Evolutionary conservation across 345 rosid genomes (phyloP).

Genomic region (Syzygium grande): DNA sequence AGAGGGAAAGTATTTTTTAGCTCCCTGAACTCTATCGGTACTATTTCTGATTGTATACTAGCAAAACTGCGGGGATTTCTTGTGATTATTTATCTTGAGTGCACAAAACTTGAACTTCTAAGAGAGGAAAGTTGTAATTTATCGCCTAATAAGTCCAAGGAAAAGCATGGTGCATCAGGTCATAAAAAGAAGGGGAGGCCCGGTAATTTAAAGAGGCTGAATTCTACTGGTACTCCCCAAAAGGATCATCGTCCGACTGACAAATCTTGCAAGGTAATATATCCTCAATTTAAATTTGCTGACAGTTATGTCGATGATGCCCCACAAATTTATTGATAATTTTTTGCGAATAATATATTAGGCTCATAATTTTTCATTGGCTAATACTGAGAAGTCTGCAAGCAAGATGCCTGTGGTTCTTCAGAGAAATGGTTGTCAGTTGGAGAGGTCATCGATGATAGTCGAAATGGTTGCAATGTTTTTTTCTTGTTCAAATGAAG

Average conservation of each 20-base stretch:
- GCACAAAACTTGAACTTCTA: constrained; percentile 73
- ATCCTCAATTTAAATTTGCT: neutral
- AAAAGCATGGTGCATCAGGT: constrained; percentile 27
- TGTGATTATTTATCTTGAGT: constrained; percentile 62
- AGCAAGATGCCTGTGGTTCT: constrained; percentile 22
- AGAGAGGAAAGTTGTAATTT: constrained; percentile 39
- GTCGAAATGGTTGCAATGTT: constrained; percentile 28
- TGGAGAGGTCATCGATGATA: constrained; percentile 16
- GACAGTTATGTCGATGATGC: neutral
- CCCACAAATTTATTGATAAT: neutral
- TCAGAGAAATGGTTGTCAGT: constrained; percentile 21
- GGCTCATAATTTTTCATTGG: neutral
- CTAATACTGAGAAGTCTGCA: constrained; percentile 15
- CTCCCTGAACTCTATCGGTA: constrained; percentile 50
- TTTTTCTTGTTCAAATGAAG: constrained; percentile 14
- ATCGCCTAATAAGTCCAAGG: constrained; percentile 46
- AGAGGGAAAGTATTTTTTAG: constrained; percentile 51
- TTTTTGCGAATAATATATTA: neutral
- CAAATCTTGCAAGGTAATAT: constrained; percentile 43
- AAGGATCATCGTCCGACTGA: constrained; percentile 13
- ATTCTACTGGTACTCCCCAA: constrained; percentile 14
- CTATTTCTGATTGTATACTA: constrained; percentile 54
- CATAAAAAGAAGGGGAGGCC: constrained; percentile 57
- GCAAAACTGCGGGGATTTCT: constrained; percentile 73
- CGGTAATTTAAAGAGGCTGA: constrained; percentile 32